Evolutionary conservation across 2,329 filamentous ascomycete genomes (phyloP).

Genomic region (Beauveria medogensis): DNA sequence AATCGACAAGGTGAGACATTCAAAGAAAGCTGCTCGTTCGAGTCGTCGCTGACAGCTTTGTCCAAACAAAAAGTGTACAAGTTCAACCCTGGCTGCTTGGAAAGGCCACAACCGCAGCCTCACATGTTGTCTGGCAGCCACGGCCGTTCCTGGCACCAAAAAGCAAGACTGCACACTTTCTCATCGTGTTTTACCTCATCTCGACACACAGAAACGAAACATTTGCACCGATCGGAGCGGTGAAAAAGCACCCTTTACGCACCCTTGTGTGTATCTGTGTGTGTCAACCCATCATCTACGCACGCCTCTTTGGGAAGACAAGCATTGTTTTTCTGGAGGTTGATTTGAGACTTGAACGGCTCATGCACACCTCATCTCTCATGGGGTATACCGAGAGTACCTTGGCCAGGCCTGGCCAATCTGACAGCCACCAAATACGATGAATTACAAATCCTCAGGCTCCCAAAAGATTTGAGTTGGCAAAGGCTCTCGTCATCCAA

Average conservation of each 20-base stretch:
- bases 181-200: constrained; percentile 11
- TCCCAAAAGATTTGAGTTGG: no score
- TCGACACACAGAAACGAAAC: constrained; percentile 11
- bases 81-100: no score
- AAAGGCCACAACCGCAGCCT: not conserved
- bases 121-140: not conserved
- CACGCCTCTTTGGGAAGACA: not conserved
- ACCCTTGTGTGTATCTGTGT: not conserved
- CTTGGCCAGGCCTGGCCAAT: not conserved
- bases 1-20: constrained; percentile 5
- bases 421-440: not conserved
- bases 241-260: not conserved
- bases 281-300: not conserved
- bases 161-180: not conserved
- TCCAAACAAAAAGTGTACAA: no score
- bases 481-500: no score
- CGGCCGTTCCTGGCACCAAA: constrained; percentile 5
- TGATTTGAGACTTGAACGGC: not conserved
- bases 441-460: not conserved
- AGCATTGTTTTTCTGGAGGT: not conserved
- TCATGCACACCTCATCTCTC: not conserved
- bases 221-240: constrained; percentile 7
- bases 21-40: not conserved
- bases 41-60: not conserved
- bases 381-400: not conserved